phyloP scores from a whole-genome alignment of 108 stramenopile species.

The Nitzschia inconspicua region DNA sequence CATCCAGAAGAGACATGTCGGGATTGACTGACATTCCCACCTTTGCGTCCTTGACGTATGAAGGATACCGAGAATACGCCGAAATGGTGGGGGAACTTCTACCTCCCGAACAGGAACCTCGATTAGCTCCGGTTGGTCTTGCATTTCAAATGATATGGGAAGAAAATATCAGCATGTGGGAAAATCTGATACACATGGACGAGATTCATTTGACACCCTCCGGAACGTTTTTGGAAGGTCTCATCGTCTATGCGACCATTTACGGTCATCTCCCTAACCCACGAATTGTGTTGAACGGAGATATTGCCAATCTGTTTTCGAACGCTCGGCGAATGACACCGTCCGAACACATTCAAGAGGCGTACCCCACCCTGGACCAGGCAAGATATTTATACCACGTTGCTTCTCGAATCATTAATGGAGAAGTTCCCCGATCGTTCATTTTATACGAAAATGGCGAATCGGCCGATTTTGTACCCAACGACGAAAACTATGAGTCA shows the following conservation, averaged over 20 bases:
- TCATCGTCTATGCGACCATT: conserved; percentile 37
- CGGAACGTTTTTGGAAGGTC: conserved; percentile 41
- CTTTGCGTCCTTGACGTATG: conserved; percentile 40
- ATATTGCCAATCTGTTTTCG: conserved; percentile 20
- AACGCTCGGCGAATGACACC: conserved; percentile 38
- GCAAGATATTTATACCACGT: conserved; percentile 45
- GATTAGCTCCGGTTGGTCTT: conserved; percentile 46
- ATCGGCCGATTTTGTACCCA: neutral
- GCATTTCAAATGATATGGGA: conserved; percentile 47
- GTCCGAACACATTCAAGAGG: conserved; percentile 17
- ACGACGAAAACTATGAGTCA: conserved; percentile 6
- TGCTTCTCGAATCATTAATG: conserved; percentile 28
- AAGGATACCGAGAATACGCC: conserved; percentile 42
- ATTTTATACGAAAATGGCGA: neutral
- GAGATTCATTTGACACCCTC: conserved; percentile 36
- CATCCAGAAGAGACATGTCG: conserved; percentile 32
- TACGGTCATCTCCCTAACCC: conserved; percentile 31
- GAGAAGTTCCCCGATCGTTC: neutral
- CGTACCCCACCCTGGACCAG: conserved; percentile 19
- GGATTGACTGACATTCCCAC: conserved; percentile 38
- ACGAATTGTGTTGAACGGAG: neutral
- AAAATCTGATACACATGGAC: conserved; percentile 40
- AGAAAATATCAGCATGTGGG: conserved; percentile 34
- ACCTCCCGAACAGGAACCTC: conserved; percentile 23
- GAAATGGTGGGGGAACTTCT: conserved; percentile 7